Percentiles rank a stretch among this genome's conserved stretches.
Conservation (phyloP, 2,329 filamentous ascomycete species). For the Diaporthe citriasiana region DNA sequence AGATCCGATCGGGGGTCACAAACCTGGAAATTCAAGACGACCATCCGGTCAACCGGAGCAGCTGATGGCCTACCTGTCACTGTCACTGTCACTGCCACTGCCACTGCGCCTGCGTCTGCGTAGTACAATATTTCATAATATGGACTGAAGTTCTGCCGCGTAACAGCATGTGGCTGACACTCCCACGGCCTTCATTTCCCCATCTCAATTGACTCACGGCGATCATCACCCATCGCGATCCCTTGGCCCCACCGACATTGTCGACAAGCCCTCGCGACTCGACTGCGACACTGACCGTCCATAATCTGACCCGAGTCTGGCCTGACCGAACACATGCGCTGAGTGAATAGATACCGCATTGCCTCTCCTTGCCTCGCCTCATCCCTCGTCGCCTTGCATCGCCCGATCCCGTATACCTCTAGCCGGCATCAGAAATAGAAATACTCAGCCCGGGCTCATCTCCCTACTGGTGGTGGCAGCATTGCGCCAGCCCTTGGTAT, state of each 20-base stretch:
- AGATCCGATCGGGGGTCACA: conserved; percentile 30
- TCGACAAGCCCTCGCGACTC: conserved; percentile 3
- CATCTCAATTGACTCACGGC: conserved; percentile 22
- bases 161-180: background rate
- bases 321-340: conserved; percentile 18
- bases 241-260: conserved; percentile 5
- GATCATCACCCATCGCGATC: background rate
- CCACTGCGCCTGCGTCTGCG: background rate
- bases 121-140: conserved; percentile 21
- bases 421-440: background rate
- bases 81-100: background rate
- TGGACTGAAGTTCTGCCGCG: background rate
- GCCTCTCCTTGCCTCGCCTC: background rate
- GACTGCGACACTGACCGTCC: background rate
- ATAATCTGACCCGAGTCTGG: background rate
- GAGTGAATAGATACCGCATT: background rate
- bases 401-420: background rate
- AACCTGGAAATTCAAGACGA: conserved; percentile 14
- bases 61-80: background rate
- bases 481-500: background rate
- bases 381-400: background rate
- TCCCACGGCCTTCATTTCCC: background rate
- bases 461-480: background rate
- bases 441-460: background rate
- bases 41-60: conserved; percentile 31